Evolutionary conservation across 2,329 filamentous ascomycete species (phyloP).

Genomic region (Cladophialophora yegresii): DNA sequence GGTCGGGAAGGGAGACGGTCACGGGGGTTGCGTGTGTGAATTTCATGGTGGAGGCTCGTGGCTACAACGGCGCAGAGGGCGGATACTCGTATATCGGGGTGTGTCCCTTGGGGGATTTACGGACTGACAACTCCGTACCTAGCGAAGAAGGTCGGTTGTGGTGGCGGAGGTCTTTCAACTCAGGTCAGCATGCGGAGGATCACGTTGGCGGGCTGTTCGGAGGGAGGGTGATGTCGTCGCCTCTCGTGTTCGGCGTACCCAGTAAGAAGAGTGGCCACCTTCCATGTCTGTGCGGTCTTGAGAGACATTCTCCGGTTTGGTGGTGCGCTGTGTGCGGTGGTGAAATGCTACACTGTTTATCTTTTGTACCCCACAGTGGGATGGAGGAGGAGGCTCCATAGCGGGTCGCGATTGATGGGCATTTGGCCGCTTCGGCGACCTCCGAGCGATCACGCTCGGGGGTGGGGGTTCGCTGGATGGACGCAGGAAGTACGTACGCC

Average conservation of each 20-base stretch:
- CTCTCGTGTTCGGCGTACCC: background rate
- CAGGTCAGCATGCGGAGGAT: background rate
- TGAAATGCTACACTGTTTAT: conserved; percentile 10
- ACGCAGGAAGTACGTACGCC: background rate
- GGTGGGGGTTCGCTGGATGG: background rate
- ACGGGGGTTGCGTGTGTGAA: conserved; percentile 31
- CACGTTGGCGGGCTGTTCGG: background rate
- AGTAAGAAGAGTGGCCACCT: background rate
- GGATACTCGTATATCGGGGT: no score
- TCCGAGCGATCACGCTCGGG: background rate
- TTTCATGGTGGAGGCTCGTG: conserved; percentile 19
- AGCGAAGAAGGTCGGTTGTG: background rate
- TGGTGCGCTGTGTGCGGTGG: background rate
- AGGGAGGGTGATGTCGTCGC: background rate
- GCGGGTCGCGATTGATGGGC: background rate
- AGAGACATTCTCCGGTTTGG: background rate
- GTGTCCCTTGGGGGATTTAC: background rate
- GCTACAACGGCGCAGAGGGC: no score
- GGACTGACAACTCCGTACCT: background rate
- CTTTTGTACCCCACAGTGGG: conserved; percentile 12
- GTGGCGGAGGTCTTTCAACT: background rate
- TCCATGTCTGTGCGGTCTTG: background rate
- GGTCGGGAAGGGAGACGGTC: conserved; percentile 33
- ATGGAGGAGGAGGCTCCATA: background rate
- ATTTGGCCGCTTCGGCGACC: background rate